Base-by-base conservation (phyloP, 2,329 filamentous ascomycete genomes). In the Metarhizium album region DNA sequence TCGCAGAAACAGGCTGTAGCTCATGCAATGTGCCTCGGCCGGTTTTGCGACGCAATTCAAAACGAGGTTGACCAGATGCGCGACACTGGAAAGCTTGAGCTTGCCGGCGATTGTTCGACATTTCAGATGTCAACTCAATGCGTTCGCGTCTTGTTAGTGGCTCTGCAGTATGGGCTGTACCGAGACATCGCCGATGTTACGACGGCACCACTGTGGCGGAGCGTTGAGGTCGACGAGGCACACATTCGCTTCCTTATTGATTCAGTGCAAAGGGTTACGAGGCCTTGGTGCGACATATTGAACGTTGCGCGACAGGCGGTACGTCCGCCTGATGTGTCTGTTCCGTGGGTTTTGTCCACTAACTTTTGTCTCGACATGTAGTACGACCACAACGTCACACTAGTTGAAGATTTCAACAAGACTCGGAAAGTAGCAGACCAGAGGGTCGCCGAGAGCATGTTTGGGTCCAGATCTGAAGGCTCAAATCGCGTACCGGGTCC, bases 1-100 rank as follows among this genome's bases (percentile, higher is more conserved):
- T 68, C 64, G 1, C 67, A 67, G 48, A 69, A 66, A 46, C 68
- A 71, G 47, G 67, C 67, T 1, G 63, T 70, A 3, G 67, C 65
- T 2, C 68, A 69, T 48, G 63, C 68, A 29, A 60, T 70, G 52
- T 65, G 61, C 31, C 55, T 67, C 4, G 65, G 63, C 6, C 63
- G 65, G 2, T 70, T 71, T 51, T 67, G 63, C 53, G 61, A 63
- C n/a, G 60, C 58, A 20, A 60, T 69, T 4, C 61, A 64, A 48
- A 59, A 57, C 5, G 59, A 65, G 42, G 57, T 61, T 9, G 60
- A 61, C 6, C 53, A 57, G 29, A 59, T 59, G 37, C 58, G 58
- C 2, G 48, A 59, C 16, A 57, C 55, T 11, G 55, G 58, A 22
- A 62, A 55, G 29, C 57, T 57, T 22, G 59, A 57, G 42, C 46